phyloP scores from a whole-genome alignment of 2,329 filamentous ascomycete genomes.

The Xenosphaeropsis pyriputrescens region DNA sequence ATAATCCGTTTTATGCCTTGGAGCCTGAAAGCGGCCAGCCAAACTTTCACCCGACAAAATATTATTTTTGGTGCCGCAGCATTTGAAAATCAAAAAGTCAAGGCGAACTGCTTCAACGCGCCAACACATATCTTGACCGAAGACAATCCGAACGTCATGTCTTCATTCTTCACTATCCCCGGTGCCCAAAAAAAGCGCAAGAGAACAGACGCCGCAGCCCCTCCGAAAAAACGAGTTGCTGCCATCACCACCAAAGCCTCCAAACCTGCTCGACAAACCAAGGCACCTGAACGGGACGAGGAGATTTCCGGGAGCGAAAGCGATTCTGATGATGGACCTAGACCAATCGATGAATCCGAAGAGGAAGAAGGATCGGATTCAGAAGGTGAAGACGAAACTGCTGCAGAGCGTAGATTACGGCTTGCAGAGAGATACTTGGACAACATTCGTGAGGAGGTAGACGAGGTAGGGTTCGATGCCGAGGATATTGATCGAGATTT shows the following conservation, averaged over 20 bases:
- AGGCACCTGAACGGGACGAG: slow-evolving; percentile 31
- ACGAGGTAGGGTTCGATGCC: slow-evolving; percentile 81
- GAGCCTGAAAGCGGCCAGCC: no score
- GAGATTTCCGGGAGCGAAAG: slow-evolving; percentile 79
- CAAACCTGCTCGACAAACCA: slow-evolving; percentile 27
- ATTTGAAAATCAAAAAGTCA: no score
- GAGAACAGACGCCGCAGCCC: slow-evolving; percentile 38
- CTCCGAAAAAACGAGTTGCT: slow-evolving; percentile 44
- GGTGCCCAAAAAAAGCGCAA: slow-evolving; percentile 86
- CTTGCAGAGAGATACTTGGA: slow-evolving; percentile 88
- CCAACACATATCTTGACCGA: no score
- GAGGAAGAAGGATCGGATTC: slow-evolving; percentile 39
- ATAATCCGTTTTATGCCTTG: no score
- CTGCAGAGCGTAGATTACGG: slow-evolving; percentile 71
- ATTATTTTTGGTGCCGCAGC: no score
- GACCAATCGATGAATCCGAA: slow-evolving; percentile 42
- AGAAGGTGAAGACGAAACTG: slow-evolving; percentile 74
- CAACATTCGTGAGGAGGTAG: slow-evolving; percentile 71
- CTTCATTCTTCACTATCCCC: slow-evolving; percentile 88
- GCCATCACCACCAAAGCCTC: slow-evolving; percentile 18
- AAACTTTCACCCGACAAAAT: no score
- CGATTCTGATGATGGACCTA: slow-evolving; percentile 44
- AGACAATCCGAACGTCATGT: slow-evolving; percentile 38
- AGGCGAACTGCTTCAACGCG: no score
- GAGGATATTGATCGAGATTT: slow-evolving; percentile 86